phyloP scores from a whole-genome alignment of 73 alveolate species.

The Loxodes magnus region DNA sequence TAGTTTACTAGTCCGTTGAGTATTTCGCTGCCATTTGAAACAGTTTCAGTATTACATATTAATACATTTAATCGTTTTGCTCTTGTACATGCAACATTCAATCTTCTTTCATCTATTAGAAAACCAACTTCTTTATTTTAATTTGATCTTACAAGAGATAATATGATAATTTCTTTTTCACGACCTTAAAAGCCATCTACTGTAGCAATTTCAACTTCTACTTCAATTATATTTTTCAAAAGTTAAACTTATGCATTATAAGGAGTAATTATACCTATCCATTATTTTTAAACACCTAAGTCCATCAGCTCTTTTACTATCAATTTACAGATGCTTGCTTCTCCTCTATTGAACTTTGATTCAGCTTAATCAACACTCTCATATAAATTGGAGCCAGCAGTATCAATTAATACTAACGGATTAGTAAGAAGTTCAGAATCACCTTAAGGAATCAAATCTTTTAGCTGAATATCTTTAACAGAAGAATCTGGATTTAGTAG shows the following conservation, averaged over 20 bases:
- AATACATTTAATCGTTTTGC: conserved; percentile 82
- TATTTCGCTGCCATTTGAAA: conserved; percentile 45
- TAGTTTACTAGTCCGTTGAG: conserved; percentile 52
- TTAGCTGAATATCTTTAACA: conserved; percentile 63
- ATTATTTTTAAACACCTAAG: conserved; percentile 44
- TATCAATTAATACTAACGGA: conserved; percentile 67
- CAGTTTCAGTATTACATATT: conserved; percentile 86
- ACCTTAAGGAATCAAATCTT: conserved; percentile 39
- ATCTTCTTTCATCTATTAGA: conserved; percentile 86
- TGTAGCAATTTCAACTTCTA: conserved; percentile 87
- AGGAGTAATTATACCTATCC: conserved; percentile 94
- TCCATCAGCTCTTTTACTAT: conserved; percentile 58
- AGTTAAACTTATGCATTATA: conserved; percentile 89
- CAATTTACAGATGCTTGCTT: conserved; percentile 77
- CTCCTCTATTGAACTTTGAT: conserved; percentile 88
- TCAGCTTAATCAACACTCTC: conserved; percentile 82
- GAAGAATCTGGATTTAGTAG: conserved; percentile 71
- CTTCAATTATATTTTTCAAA: conserved; percentile 49
- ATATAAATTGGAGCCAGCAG: conserved; percentile 74
- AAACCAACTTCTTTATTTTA: conserved; percentile 85
- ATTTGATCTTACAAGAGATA: conserved; percentile 92
- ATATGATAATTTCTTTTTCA: conserved; percentile 92
- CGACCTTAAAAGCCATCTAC: conserved; percentile 99
- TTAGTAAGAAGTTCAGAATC: conserved; percentile 34
- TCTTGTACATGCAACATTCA: conserved; percentile 96